These are phyloP conservation scores for Candida chauliodis DNA, from an alignment of 805 yeast species.

Conservation along the genomic window DNA sequence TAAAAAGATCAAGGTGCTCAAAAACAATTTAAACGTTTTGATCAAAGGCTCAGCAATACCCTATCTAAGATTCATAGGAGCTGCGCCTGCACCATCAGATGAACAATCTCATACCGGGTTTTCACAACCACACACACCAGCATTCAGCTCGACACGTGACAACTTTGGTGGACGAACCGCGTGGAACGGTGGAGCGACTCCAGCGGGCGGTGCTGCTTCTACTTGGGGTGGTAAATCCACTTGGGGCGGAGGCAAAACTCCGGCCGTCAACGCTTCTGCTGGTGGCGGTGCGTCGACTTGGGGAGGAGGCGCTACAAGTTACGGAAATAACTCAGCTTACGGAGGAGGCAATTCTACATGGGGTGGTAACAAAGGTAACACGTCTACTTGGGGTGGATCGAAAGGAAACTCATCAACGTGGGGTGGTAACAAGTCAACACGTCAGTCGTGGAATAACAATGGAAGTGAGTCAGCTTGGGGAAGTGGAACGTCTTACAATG, in stretches of 20 bases:
- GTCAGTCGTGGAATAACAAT: too few species aligned
- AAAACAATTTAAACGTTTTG: constrained; percentile 68
- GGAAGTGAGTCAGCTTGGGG: constrained; percentile 32
- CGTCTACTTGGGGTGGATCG: constrained; percentile 20
- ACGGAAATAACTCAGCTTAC: constrained; percentile 3
- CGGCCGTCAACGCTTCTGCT: constrained; percentile 34
- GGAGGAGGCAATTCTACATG: constrained; percentile 30
- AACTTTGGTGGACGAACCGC: constrained; percentile 46
- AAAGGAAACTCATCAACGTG: constrained; percentile 22
- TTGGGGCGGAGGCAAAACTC: constrained; percentile 42
- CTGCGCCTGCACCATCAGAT: constrained; percentile 16
- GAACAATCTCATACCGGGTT: constrained; percentile 9
- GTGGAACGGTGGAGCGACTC: constrained; percentile 38
- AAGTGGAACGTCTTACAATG: constrained; percentile 24
- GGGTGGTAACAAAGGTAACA: constrained; percentile 36
- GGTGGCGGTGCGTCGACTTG: constrained; percentile 24
- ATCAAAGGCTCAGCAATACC: constrained; percentile 71
- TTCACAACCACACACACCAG: constrained; percentile 25
- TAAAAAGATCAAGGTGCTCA: constrained; percentile 81
- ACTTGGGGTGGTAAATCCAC: constrained; percentile 41
- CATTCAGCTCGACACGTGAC: constrained; percentile 23
- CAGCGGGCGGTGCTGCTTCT: constrained; percentile 21
- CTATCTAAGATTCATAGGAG: constrained; percentile 73
- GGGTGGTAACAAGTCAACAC: too few species aligned
- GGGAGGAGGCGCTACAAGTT: constrained; percentile 11